These are phyloP conservation scores for Lasiodiplodia theobromae DNA, from an alignment of 2,329 filamentous ascomycete species.

Conservation along the genomic window DNA sequence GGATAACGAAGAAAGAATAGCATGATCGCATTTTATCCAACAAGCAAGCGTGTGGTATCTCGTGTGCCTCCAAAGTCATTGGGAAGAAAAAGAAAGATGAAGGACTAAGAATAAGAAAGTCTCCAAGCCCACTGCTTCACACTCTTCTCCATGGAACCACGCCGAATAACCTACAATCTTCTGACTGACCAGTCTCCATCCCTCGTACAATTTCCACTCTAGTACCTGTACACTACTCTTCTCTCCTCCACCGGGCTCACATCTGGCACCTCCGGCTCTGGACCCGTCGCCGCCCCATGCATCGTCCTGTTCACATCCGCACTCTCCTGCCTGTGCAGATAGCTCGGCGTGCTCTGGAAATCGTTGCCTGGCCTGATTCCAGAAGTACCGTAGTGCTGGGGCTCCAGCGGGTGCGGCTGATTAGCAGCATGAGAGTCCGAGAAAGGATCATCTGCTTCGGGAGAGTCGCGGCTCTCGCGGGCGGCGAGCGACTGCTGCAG, in stretches of 20 bases:
- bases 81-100: not conserved
- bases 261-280: slow-evolving; percentile 4
- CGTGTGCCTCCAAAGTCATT: slow-evolving; percentile 4
- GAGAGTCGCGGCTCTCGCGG: not conserved
- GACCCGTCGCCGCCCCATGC: slow-evolving; percentile 47
- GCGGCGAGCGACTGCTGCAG: slow-evolving; percentile 11
- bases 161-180: not conserved
- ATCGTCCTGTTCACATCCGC: slow-evolving; percentile 54
- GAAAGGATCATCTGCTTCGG: slow-evolving; percentile 42
- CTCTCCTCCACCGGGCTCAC: slow-evolving; percentile 31
- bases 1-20: not conserved
- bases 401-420: slow-evolving; percentile 17
- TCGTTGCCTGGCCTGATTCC: not conserved
- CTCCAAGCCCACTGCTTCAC: not conserved
- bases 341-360: slow-evolving; percentile 50
- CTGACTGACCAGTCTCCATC: not conserved
- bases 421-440: slow-evolving; percentile 46
- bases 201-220: not conserved
- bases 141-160: not conserved
- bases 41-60: slow-evolving; percentile 16
- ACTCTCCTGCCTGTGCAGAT: slow-evolving; percentile 53
- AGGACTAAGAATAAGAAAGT: not conserved
- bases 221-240: slow-evolving; percentile 26
- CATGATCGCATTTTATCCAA: slow-evolving; percentile 12
- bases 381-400: slow-evolving; percentile 15